Conservation (phyloP, 768 basidiomycete species). For the Postia placenta region DNA sequence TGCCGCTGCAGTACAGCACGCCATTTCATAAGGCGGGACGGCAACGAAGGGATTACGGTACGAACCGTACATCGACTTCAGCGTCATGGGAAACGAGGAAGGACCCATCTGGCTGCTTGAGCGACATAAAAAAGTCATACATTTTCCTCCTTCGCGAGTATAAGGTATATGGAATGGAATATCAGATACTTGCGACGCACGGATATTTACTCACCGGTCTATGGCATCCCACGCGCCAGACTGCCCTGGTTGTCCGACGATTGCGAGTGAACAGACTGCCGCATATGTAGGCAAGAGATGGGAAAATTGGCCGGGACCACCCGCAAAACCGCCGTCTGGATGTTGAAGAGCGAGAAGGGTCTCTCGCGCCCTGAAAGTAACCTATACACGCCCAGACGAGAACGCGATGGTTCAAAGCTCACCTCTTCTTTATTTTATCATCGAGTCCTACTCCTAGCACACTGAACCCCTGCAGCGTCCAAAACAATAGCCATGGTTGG, state of each 20-base stretch:
- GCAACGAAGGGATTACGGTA: neutral
- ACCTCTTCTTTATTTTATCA: constrained; percentile 73
- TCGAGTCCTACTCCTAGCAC: constrained; percentile 74
- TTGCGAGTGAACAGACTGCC: constrained; percentile 75
- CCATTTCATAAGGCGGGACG: neutral
- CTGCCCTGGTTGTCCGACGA: constrained; percentile 67
- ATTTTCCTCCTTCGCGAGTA: constrained; percentile 49
- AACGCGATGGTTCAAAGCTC: constrained; percentile 14
- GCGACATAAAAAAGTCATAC: constrained; percentile 84
- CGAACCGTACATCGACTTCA: constrained; percentile 91
- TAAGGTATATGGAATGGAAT: neutral
- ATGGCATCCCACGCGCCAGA: constrained; percentile 85
- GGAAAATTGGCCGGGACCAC: constrained; percentile 83
- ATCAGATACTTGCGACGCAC: neutral
- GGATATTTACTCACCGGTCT: constrained; percentile 48
- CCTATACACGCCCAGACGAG: neutral
- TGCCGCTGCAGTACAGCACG: constrained; percentile 51
- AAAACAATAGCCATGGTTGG: constrained; percentile 93
- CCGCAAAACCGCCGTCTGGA: constrained; percentile 84
- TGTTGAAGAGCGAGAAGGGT: constrained; percentile 82
- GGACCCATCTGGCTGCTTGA: constrained; percentile 91
- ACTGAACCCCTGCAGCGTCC: constrained; percentile 84
- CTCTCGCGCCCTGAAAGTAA: constrained; percentile 55
- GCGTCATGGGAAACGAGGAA: constrained; percentile 84
- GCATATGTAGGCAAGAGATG: constrained; percentile 92